These are phyloP conservation scores for Phalaenopsis hybrid DNA, from an alignment of 116 monocot species.

Conservation along the genomic window DNA sequence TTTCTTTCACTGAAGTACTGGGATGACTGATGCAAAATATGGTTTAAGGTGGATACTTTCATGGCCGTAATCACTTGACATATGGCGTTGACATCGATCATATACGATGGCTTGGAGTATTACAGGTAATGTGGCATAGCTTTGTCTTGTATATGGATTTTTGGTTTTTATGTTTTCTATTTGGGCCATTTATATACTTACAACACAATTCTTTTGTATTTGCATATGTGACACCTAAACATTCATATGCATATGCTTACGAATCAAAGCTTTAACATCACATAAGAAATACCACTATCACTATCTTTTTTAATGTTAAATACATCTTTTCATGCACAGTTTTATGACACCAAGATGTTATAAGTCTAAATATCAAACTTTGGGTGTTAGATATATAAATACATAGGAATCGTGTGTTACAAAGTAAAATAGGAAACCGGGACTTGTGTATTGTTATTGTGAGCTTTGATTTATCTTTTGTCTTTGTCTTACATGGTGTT, in stretches of 20 bases:
- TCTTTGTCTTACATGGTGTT: not conserved
- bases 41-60: constrained; percentile 62
- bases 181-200: no score
- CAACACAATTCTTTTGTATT: no score
- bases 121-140: constrained; percentile 35
- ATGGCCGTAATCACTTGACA: constrained; percentile 50
- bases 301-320: no score
- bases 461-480: not conserved
- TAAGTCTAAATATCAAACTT: no score
- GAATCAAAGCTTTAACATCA: no score
- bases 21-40: constrained; percentile 1
- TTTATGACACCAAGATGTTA: no score
- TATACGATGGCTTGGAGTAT: constrained; percentile 55
- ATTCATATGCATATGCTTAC: no score
- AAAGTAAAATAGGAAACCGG: not conserved
- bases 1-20: not conserved
- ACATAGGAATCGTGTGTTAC: no score
- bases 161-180: not conserved
- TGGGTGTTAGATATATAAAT: no score
- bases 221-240: no score
- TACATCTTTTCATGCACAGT: no score
- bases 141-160: not conserved
- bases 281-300: no score
- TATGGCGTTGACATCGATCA: constrained; percentile 66
- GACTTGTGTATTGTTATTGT: not conserved